Evolutionary conservation across 2,329 filamentous ascomycete species (phyloP), one percentile per base, ranked within the genome.

Genomic region (Zymoseptoria crescenta): DNA sequence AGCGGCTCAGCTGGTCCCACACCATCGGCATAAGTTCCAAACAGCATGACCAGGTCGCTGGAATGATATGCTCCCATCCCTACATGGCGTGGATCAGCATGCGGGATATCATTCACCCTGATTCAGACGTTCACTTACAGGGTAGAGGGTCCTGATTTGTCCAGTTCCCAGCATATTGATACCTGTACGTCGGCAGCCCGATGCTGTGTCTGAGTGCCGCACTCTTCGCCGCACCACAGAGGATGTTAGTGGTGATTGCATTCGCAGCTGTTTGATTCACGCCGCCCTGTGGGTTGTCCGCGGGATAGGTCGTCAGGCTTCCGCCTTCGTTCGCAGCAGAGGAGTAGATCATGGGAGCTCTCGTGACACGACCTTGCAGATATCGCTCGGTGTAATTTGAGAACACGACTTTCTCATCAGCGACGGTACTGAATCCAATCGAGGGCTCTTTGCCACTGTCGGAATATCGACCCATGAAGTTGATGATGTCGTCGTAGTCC

Each of bases 21-120:
- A 0, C 62, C 67, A 52, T 69, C 70, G 6, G 62, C 64, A 57
- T 70, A 68, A 1, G 74, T 72, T 6, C 73, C 74, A 55, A 75
- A 74, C 8, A 74, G 62, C 30, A 75, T 60, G 5, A 69, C 68
- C 5, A 74, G 65, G 28, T 75, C 73, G 6, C 69, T 64, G 10
- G 65, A 67, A 57, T 75, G 73, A 53, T 72, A 75, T 7, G 73
- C 71, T 2, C 71, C 73, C 52, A 72, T 49, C 73, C 73, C 35
- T 45, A 45, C 13, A 16, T 6, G 35, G 3, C 16, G 35, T 1
- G n/a, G 35, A 13, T 45, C 16, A 45, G 35, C 35, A n/a, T 6
- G n/a, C 5, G 35, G 35, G 13, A n/a, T 13, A 45, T 45, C 16
- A n/a, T 5, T 24, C 4, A 24, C 13, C 35, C 4, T 16, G 35